Evolutionary conservation across 306 rosid species (phyloP).

Genomic region (Vicia sativa): DNA sequence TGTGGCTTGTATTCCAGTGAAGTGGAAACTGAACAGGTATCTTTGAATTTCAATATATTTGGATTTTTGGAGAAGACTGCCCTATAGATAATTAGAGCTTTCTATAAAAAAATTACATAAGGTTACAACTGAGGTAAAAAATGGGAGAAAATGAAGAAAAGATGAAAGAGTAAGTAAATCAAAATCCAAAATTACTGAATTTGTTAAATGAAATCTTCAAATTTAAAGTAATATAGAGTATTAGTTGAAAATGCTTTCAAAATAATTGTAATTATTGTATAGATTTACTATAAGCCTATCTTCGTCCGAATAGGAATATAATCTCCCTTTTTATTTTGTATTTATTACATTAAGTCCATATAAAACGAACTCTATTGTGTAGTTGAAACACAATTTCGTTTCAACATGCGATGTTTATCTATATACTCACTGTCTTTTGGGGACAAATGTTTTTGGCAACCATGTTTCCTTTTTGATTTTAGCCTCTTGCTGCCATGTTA

Average conservation of each 20-base stretch:
- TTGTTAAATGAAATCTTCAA: not conserved
- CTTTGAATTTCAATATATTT: constrained; percentile 11
- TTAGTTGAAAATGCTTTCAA: not conserved
- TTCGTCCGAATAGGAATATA: not conserved
- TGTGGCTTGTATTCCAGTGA: constrained; percentile 45
- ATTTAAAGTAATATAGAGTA: not conserved
- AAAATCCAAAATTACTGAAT: not conserved
- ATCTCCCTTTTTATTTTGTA: constrained; percentile 3
- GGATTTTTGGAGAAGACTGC: not conserved
- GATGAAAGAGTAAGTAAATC: constrained; percentile 2
- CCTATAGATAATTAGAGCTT: constrained; percentile 8
- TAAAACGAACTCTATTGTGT: not conserved
- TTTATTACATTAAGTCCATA: not conserved
- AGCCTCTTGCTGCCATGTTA: not conserved
- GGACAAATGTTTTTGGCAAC: not conserved
- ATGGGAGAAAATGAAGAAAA: not conserved
- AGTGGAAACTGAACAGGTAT: constrained; percentile 62
- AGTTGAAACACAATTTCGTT: not conserved
- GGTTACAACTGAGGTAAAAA: constrained; percentile 1
- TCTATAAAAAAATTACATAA: constrained; percentile 7
- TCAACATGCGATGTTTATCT: not conserved
- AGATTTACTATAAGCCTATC: not conserved
- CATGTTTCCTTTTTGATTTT: not conserved
- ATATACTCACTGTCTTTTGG: not conserved
- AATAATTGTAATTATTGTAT: not conserved